Conservation (phyloP, 1,284 basidiomycete genomes). For the Cryptococcus sp. region DNA sequence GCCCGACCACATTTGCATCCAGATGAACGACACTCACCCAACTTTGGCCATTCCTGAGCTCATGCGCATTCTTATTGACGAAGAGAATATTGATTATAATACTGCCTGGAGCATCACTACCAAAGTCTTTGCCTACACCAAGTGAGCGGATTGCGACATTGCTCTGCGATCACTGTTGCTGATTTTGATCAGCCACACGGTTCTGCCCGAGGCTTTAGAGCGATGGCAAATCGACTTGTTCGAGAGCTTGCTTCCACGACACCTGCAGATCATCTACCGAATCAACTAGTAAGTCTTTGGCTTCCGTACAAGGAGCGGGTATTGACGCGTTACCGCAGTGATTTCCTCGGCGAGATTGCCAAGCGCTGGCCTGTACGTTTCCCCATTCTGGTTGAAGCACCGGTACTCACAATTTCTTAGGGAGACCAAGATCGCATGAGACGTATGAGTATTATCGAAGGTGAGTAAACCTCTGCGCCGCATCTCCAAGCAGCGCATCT, state of each 20-base stretch:
- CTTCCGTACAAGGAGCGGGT: neutral
- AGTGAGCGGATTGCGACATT: constrained; percentile 45
- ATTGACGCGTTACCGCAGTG: constrained; percentile 40
- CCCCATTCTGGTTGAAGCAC: constrained; percentile 56
- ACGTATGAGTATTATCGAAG: constrained; percentile 88
- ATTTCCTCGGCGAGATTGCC: constrained; percentile 68
- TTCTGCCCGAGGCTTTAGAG: constrained; percentile 56
- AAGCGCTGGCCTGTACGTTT: constrained; percentile 81
- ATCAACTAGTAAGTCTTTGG: constrained; percentile 60
- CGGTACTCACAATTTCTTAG: constrained; percentile 62
- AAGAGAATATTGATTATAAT: constrained; percentile 82
- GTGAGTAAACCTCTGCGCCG: constrained; percentile 48
- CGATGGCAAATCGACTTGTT: constrained; percentile 87
- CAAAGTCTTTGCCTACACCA: constrained; percentile 90
- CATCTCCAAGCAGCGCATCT: neutral
- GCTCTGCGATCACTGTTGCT: constrained; percentile 5
- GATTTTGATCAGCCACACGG: constrained; percentile 32
- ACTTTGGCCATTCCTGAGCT: constrained; percentile 91
- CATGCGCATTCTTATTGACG: constrained; percentile 78
- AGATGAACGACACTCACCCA: constrained; percentile 81
- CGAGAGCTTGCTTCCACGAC: constrained; percentile 72
- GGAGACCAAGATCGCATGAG: constrained; percentile 70
- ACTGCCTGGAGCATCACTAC: constrained; percentile 82
- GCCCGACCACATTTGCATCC: constrained; percentile 82
- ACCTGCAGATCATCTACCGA: constrained; percentile 80